Evolutionary conservation across 2,329 filamentous ascomycete species (phyloP).

Genomic region (Coniochaeta ligniaria): DNA sequence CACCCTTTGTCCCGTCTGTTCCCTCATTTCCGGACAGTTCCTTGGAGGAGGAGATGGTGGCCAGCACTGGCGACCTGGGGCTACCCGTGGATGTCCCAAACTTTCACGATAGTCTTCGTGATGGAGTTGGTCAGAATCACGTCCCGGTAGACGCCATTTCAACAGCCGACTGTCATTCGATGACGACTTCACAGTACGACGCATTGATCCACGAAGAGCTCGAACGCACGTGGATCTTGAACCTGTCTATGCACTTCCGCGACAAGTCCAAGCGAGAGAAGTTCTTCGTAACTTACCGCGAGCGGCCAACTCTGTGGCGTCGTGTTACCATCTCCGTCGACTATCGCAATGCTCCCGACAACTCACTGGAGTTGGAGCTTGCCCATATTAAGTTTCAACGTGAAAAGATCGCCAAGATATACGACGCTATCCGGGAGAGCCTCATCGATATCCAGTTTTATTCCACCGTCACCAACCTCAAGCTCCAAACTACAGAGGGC

Average conservation of each 20-base stretch:
- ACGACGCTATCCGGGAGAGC: slow-evolving; percentile 88
- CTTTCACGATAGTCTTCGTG: slow-evolving; percentile 8
- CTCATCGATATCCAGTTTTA: slow-evolving; percentile 94
- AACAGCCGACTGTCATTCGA: slow-evolving; percentile 35
- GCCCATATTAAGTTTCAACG: slow-evolving; percentile 72
- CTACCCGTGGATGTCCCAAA: slow-evolving; percentile 6
- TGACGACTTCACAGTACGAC: slow-evolving; percentile 50
- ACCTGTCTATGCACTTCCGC: slow-evolving; percentile 96
- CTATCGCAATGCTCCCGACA: slow-evolving; percentile 71
- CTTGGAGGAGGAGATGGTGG: slow-evolving; percentile 23
- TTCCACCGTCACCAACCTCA: slow-evolving; percentile 90
- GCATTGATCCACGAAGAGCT: slow-evolving; percentile 70
- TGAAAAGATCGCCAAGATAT: slow-evolving; percentile 89
- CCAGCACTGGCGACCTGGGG: slow-evolving; percentile 14
- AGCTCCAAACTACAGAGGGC: slow-evolving; percentile 81
- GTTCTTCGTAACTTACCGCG: slow-evolving; percentile 93
- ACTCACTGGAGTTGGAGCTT: slow-evolving; percentile 82
- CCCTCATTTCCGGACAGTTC: slow-evolving; percentile 22
- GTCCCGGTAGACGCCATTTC: slow-evolving; percentile 23
- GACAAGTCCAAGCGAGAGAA: slow-evolving; percentile 92
- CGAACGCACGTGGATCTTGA: slow-evolving; percentile 87
- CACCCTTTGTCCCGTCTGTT: slow-evolving; percentile 13
- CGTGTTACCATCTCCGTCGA: slow-evolving; percentile 90
- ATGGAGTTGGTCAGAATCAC: background rate
- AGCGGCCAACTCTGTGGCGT: slow-evolving; percentile 71